Percentiles rank a stretch among this genome's conserved stretches.
Conservation (phyloP, 2,329 filamentous ascomycete species). For the Claviceps spartinae region DNA sequence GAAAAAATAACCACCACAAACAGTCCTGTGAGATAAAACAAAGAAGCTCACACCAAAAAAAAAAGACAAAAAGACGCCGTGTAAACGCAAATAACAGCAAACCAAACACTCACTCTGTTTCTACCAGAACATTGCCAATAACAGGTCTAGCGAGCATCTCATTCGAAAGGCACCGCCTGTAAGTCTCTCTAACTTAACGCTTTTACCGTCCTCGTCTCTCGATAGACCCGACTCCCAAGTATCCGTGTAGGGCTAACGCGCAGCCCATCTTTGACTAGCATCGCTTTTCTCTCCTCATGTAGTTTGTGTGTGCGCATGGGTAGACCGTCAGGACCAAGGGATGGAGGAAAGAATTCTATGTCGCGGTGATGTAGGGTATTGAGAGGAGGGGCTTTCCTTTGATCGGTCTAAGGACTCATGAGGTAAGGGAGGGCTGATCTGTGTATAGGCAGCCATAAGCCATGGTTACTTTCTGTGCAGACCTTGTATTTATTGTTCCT, state of each 20-base stretch:
- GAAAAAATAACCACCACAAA: too few species aligned
- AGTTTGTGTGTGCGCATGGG: background rate
- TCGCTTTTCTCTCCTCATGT: background rate
- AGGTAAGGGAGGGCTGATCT: background rate
- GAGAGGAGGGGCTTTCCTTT: background rate
- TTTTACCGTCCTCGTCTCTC: background rate
- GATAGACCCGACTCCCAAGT: background rate
- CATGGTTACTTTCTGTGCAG: too few species aligned
- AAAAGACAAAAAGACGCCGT: too few species aligned
- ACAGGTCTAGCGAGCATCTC: background rate
- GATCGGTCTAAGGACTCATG: constrained; percentile 1
- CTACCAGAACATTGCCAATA: background rate
- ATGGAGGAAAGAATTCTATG: constrained; percentile 3
- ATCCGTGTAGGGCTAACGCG: background rate
- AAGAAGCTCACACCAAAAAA: too few species aligned
- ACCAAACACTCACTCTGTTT: too few species aligned
- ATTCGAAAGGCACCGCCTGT: constrained; percentile 1
- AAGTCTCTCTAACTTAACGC: constrained; percentile 4
- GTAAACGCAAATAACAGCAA: too few species aligned
- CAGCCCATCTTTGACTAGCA: background rate
- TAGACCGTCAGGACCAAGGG: background rate
- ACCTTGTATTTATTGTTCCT: too few species aligned
- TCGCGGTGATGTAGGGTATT: constrained; percentile 2
- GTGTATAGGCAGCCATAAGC: background rate
- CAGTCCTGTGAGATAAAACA: too few species aligned